Evolutionary conservation across 108 stramenopile species (phyloP), one percentile per base, ranked within the genome.

Genomic region (Cyclotella distinguenda): DNA sequence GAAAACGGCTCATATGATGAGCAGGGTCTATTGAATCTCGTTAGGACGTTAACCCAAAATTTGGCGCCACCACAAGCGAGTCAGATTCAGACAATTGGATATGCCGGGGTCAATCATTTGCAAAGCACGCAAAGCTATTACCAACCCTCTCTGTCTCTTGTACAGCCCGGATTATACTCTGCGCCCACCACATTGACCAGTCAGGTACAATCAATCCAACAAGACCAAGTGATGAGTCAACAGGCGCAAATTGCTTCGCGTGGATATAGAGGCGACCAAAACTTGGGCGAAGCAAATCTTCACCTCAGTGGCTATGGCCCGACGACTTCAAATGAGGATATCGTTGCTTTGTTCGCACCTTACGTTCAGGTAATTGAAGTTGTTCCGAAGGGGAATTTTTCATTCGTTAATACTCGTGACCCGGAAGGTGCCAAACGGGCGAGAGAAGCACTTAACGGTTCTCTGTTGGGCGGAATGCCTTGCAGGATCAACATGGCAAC

Each of bases 261-360:
- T 56, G 74, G 71, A 35, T 78, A 78, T 27, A 40, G 79, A 32
- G 87, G 80, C 2, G 84, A 81, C n/a, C 75, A 82, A 58, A 86
- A 84, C 49, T 66, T 54, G 38, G 77, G 70, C 15, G 91, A 87
- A 54, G 91, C 87, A 25, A 94, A 94, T 42, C 73, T 94, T 18
- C 92, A 94, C 64, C 31, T 94, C 23, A 84, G 83, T 84, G 92
- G 92, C 4, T 94, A 90, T 68, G 92, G 92, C 31, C 92, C 92
- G 8, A 66, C 58, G 0, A 90, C 89, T 35, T 87, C 87, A 10
- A 79, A 86, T 49, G 58, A 85, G 22, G 87, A 90, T 12, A 89
- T 94, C 12, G 82, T 86, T 40, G 65, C 68, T 4, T 46, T 94
- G 13, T 94, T 94, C 62, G 66, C 89, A 13, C 92, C 87, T 1